Percentiles rank a stretch among this genome's conserved stretches.
phyloP scores from a whole-genome alignment of 2,329 filamentous ascomycete species.

The Trichoderma semiorbis region DNA sequence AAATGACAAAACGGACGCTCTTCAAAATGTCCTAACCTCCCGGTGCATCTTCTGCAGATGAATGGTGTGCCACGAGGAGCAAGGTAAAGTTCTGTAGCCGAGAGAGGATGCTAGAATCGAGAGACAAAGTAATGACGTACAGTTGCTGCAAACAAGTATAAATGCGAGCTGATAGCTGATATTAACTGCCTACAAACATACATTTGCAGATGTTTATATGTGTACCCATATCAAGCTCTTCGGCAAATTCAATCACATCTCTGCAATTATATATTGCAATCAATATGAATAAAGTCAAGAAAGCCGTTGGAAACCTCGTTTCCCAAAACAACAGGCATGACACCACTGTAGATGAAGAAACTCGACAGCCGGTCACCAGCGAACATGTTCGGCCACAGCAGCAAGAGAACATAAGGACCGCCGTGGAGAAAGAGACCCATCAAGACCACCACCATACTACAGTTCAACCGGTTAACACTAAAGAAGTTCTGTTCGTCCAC shows the following conservation, averaged over 20 bases:
- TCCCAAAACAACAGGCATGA: slow-evolving; percentile 61
- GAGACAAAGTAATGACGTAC: background rate
- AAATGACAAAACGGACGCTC: background rate
- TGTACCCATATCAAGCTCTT: background rate
- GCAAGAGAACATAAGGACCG: slow-evolving; percentile 60
- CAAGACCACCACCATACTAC: slow-evolving; percentile 71
- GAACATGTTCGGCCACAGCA: slow-evolving; percentile 58
- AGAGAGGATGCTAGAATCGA: background rate
- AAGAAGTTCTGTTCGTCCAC: slow-evolving; percentile 34
- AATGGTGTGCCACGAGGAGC: background rate
- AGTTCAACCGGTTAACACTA: slow-evolving; percentile 55
- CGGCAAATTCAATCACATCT: background rate
- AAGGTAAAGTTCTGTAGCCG: background rate
- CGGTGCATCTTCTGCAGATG: background rate
- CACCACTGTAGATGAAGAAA: slow-evolving; percentile 66
- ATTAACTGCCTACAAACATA: background rate
- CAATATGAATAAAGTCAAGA: slow-evolving; percentile 63
- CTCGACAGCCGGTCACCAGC: slow-evolving; percentile 57
- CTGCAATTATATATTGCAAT: background rate
- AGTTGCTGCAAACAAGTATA: background rate
- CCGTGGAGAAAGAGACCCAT: slow-evolving; percentile 65
- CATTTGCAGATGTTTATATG: background rate
- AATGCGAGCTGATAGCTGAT: background rate
- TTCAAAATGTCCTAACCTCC: background rate
- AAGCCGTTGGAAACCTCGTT: slow-evolving; percentile 59